Conservation (phyloP, 305 asterid species). For the Solanum hybrid region DNA sequence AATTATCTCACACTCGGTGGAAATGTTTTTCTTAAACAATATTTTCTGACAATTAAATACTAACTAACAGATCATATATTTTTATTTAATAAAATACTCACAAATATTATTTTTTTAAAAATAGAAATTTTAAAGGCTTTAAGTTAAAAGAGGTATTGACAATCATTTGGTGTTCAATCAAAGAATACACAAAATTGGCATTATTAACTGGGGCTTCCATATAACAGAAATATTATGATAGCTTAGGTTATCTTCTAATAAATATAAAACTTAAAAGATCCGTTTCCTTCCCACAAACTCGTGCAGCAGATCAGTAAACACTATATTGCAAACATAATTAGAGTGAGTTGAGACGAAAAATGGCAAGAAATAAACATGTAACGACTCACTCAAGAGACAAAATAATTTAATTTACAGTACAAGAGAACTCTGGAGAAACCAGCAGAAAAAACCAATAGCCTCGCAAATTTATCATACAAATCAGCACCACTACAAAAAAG, state of each 20-base stretch:
- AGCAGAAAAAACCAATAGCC: background rate
- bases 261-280: background rate
- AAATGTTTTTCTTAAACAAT: background rate
- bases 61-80: background rate
- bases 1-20: background rate
- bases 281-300: background rate
- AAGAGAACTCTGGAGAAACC: background rate
- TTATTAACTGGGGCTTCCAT: background rate
- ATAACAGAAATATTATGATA: background rate
- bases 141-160: background rate
- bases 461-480: conserved; percentile 9
- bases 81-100: background rate
- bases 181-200: background rate
- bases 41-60: background rate
- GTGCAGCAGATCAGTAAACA: background rate
- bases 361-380: background rate
- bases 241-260: too few relatives aligned
- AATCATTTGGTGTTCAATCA: background rate
- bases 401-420: conserved; percentile 1
- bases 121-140: background rate
- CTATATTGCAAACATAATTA: background rate
- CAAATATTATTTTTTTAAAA: background rate
- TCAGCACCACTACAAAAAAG: conserved; percentile 9
- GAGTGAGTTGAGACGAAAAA: background rate
- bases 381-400: background rate